Evolutionary conservation across 2,329 filamentous ascomycete species (phyloP).

Genomic region (Botrytis galanthina): DNA sequence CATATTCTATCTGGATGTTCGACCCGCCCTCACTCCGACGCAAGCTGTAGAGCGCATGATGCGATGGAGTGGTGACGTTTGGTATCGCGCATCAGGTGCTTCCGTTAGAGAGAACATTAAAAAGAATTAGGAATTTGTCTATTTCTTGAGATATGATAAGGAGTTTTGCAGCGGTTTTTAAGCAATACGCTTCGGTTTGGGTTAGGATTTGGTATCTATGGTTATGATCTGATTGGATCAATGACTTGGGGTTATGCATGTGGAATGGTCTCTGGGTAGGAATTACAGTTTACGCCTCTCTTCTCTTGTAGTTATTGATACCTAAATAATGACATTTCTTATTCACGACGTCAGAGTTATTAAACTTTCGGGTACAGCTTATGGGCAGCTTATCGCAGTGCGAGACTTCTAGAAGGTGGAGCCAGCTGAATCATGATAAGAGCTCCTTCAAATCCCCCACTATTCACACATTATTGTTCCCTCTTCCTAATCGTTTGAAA

Average conservation of each 20-base stretch:
- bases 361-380: neutral
- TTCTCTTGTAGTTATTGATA: slow-evolving; percentile 26
- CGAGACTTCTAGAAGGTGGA: neutral
- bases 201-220: neutral
- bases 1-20: slow-evolving; percentile 92
- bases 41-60: slow-evolving; percentile 79
- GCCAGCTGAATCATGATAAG: slow-evolving; percentile 1
- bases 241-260: neutral
- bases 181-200: neutral
- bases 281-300: slow-evolving; percentile 17
- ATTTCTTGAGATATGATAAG: slow-evolving; percentile 10
- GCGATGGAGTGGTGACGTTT: slow-evolving; percentile 88
- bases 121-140: slow-evolving; percentile 20
- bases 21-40: slow-evolving; percentile 80
- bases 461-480: neutral
- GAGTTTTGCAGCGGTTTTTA: slow-evolving; percentile 14
- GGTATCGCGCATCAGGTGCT: slow-evolving; percentile 56
- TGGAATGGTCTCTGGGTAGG: neutral
- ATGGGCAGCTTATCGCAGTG: neutral
- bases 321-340: slow-evolving; percentile 37
- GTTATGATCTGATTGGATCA: slow-evolving; percentile 4
- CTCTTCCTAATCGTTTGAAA: neutral
- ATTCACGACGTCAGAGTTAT: slow-evolving; percentile 43
- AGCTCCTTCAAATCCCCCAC: slow-evolving; percentile 9
- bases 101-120: slow-evolving; percentile 31